These are phyloP conservation scores for Chalciporus sp. DNA, from an alignment of 1,284 basidiomycete species.

Conservation along the genomic window DNA sequence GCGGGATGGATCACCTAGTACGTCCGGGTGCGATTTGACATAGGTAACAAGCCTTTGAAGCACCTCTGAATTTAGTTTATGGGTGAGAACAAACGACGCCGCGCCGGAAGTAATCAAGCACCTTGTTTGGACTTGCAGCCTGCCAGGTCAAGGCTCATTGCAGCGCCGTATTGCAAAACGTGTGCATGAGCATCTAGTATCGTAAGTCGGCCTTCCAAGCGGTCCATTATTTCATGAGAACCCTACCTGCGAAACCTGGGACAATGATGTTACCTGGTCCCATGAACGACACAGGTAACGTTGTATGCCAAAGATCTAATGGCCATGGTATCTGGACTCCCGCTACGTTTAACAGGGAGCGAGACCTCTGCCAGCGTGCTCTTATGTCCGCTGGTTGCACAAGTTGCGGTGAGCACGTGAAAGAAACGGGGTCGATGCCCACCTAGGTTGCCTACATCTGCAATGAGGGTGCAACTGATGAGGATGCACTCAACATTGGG, in stretches of 20 bases:
- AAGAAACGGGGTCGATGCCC: conserved; percentile 9
- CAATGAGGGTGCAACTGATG: conserved; percentile 57
- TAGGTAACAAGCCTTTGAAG: conserved; percentile 65
- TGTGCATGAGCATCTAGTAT: conserved; percentile 79
- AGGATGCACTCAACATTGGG: conserved; percentile 68
- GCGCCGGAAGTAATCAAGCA: conserved; percentile 20
- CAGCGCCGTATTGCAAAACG: conserved; percentile 66
- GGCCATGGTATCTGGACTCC: conserved; percentile 27
- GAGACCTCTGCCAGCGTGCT: conserved; percentile 24
- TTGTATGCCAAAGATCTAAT: conserved; percentile 16
- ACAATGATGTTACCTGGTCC: conserved; percentile 55
- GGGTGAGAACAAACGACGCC: neutral
- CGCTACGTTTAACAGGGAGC: neutral
- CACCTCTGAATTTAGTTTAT: conserved; percentile 49
- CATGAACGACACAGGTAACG: conserved; percentile 45
- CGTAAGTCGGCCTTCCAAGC: neutral
- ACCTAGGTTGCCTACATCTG: conserved; percentile 62
- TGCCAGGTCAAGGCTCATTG: conserved; percentile 65
- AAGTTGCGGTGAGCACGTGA: conserved; percentile 8
- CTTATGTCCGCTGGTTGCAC: conserved; percentile 22
- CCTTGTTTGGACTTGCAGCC: conserved; percentile 63
- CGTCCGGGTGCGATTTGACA: conserved; percentile 56
- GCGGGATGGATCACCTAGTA: conserved; percentile 50
- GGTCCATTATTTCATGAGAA: neutral
- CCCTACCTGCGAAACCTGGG: conserved; percentile 68